Evolutionary conservation across 495 filamentous ascomycete species (phyloP).

Genomic region (Beverwykella pulmonaria): DNA sequence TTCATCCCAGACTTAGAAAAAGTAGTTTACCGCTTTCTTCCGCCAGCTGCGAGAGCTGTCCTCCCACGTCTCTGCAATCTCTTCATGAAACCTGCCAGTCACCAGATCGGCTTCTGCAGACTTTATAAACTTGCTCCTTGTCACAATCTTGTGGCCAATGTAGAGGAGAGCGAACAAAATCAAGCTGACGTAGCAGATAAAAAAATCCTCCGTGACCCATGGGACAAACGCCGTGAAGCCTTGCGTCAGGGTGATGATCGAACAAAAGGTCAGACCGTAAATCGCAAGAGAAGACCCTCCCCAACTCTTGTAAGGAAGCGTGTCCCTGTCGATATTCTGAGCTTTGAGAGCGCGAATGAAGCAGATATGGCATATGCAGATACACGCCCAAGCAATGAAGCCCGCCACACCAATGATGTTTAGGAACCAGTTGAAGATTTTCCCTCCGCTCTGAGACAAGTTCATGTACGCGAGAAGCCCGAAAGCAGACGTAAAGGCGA

Average conservation of each 20-base stretch:
- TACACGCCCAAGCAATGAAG: conserved; percentile 67
- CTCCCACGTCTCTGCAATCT: conserved; percentile 36
- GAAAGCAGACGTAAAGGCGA: conserved; percentile 43
- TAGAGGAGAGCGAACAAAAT: conserved; percentile 39
- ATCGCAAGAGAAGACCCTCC: conserved; percentile 50
- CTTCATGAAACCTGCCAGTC: conserved; percentile 33
- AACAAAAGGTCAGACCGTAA: conserved; percentile 66
- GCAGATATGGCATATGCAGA: conserved; percentile 61
- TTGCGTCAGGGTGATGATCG: conserved; percentile 67
- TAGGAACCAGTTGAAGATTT: conserved; percentile 62
- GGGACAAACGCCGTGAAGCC: conserved; percentile 70
- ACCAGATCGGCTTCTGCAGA: conserved; percentile 40
- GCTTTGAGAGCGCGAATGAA: conserved; percentile 63
- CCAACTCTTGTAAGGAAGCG: conserved; percentile 61
- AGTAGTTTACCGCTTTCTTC: conserved; percentile 18
- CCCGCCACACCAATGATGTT: conserved; percentile 69
- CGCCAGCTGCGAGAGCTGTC: conserved; percentile 25
- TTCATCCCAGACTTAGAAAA: conserved; percentile 14
- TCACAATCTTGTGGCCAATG: conserved; percentile 40
- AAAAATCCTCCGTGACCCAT: conserved; percentile 51
- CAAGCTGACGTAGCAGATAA: conserved; percentile 36
- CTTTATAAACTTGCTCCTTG: conserved; percentile 39
- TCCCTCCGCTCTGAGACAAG: conserved; percentile 50
- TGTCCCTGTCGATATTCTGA: conserved; percentile 59
- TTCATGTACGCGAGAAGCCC: conserved; percentile 50